A percentile compares a stretch with the other conserved stretches of the same genome.
These are phyloP conservation scores for Nicotiana rustica DNA, from an alignment of 305 asterid species.

Conservation along the genomic window DNA sequence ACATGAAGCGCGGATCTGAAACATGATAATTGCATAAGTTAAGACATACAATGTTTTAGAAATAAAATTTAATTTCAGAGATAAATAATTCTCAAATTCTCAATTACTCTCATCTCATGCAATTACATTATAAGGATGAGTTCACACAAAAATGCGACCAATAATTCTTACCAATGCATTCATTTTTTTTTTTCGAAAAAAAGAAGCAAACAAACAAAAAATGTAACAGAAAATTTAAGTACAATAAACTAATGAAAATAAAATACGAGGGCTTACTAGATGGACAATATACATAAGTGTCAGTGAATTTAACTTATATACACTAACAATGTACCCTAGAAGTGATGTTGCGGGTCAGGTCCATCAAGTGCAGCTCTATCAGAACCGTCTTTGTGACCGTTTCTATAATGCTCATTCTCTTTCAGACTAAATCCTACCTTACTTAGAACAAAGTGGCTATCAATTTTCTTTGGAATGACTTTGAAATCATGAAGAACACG, in stretches of 20 bases:
- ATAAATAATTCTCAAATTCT: not conserved
- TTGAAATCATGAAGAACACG: not conserved
- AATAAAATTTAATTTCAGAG: not conserved
- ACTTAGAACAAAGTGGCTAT: slow-evolving; percentile 15
- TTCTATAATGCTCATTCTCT: slow-evolving; percentile 29
- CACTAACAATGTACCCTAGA: not conserved
- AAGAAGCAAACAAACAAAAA: not conserved
- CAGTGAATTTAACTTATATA: not conserved
- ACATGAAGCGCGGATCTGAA: too few species aligned
- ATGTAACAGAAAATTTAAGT: not conserved
- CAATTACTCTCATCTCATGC: not conserved
- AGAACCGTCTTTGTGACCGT: slow-evolving; percentile 38
- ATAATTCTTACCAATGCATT: not conserved
- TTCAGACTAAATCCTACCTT: slow-evolving; percentile 34
- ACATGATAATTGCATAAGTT: not conserved
- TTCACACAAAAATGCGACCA: not conserved
- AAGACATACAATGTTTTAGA: not conserved
- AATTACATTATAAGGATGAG: not conserved
- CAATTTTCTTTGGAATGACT: not conserved
- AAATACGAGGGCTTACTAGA: not conserved
- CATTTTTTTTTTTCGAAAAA: too few species aligned
- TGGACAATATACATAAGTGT: not conserved
- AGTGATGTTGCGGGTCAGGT: slow-evolving; percentile 60
- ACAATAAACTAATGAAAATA: too few species aligned
- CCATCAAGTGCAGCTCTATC: slow-evolving; percentile 54